These are phyloP conservation scores for Apophysomyces elegans DNA, from an alignment of 371 early-diverging fungal genomes.

Conservation along the genomic window DNA sequence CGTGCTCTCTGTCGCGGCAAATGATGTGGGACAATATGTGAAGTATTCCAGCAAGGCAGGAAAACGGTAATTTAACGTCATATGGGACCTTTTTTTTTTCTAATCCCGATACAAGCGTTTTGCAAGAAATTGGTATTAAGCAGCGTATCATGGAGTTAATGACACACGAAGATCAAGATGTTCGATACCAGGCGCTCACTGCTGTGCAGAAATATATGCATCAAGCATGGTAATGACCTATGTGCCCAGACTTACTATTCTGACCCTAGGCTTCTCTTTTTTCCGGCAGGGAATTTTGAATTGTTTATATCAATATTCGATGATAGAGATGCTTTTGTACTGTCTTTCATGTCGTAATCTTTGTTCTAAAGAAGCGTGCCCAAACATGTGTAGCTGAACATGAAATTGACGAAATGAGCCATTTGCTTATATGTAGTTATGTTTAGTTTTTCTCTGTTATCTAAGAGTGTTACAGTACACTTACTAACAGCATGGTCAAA, in stretches of 20 bases:
- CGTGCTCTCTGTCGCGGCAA: conserved; percentile 86
- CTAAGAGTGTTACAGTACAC: no score
- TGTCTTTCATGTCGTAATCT: conserved; percentile 4
- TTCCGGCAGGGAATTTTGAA: background rate
- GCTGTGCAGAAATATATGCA: conserved; percentile 81
- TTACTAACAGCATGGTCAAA: no score
- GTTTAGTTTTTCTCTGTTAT: no score
- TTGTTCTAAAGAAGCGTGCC: conserved; percentile 16
- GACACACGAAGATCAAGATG: conserved; percentile 83
- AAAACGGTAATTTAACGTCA: conserved; percentile 64
- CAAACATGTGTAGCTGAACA: background rate
- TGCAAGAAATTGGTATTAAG: conserved; percentile 93
- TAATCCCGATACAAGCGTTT: conserved; percentile 47
- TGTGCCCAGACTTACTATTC: background rate
- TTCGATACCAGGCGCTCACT: conserved; percentile 88
- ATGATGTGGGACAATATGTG: conserved; percentile 93
- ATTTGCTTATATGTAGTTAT: no score
- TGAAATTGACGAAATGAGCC: no score
- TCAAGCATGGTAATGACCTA: background rate
- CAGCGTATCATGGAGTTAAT: conserved; percentile 94
- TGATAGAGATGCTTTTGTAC: conserved; percentile 31
- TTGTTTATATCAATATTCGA: conserved; percentile 30
- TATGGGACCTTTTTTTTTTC: background rate
- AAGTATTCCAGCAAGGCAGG: conserved; percentile 79
- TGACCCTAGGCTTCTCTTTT: background rate